phyloP scores from a whole-genome alignment of 306 rosid species.

The Medicago lupulina region DNA sequence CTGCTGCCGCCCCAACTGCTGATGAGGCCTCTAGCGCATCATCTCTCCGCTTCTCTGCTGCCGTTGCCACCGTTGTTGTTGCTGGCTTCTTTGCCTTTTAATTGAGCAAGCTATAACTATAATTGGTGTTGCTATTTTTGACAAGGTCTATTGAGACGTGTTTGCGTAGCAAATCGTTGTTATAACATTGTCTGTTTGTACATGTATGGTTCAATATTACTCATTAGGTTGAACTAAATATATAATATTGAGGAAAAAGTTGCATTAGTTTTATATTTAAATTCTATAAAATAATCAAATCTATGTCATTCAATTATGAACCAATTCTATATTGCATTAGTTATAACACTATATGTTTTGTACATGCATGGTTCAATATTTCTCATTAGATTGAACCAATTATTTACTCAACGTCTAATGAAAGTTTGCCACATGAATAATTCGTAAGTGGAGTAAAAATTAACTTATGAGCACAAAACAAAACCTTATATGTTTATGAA shows the following conservation, averaged over 20 bases:
- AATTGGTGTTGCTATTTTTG: slow-evolving; percentile 4
- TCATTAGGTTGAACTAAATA: slow-evolving; percentile 10
- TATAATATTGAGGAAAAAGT: neutral
- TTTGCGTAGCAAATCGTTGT: neutral
- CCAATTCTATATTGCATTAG: too few relatives aligned
- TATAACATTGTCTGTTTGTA: slow-evolving; percentile 3
- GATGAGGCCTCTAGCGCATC: neutral
- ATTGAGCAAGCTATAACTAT: neutral
- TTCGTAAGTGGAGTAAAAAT: too few relatives aligned
- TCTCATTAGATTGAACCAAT: slow-evolving; percentile 1
- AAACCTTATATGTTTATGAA: too few relatives aligned
- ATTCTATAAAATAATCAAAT: neutral
- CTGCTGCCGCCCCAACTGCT: neutral
- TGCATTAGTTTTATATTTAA: neutral
- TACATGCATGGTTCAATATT: slow-evolving; percentile 10
- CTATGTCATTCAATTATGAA: neutral
- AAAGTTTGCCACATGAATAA: too few relatives aligned
- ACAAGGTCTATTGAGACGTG: neutral
- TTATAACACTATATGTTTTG: neutral
- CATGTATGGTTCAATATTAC: slow-evolving; percentile 5
- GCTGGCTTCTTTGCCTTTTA: slow-evolving; percentile 45
- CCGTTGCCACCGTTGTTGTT: neutral
- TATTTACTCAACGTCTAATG: neutral
- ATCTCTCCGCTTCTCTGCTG: neutral
- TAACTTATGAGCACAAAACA: too few relatives aligned